Evolutionary conservation across 306 rosid species (phyloP), one percentile per base, ranked within the genome.

Genomic region (Vachellia collinsii): DNA sequence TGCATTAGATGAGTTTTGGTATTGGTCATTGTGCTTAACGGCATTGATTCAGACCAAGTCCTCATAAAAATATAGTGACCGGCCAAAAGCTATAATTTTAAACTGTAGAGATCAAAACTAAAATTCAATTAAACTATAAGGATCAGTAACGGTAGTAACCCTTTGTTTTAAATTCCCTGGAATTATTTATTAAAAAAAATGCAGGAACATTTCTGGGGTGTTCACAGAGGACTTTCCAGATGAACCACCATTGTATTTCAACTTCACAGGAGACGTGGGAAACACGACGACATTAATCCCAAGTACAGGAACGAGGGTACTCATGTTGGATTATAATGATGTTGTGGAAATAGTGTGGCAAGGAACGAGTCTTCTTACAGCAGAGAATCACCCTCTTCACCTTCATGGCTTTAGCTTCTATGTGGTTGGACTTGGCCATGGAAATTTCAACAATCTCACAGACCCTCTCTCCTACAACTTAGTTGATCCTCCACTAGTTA

Each of bases 361-460:
- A 68, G 92, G 88, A 29, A 89, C 90, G 0, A 77, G 78, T 51
- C 1, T 87, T 38, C 3, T 54, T 11, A 64, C 51, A 11, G 75
- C 89, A 6, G 87, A 84, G 87, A 87, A 85, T 77, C 92, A 89
- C 51, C 89, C 90, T 0, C 62, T 86, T 68, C 92, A 89, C 75
- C 80, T 87, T 25, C 92, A 89, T 68, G 92, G 92, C 8, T 87
- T 16, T 43, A 87, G 78, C 17, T 86, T 86, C 73, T 86, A 79
- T 65, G 73, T 86, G 46, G 79, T 82, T 1, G 88, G 88, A 47
- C 0, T 77, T 3, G 88, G 87, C 29, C 38, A 77, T 0, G 87
- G 87, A 4, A 83, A 87, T 74, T 83, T 66, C 41, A 44, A 83
- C 67, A 83, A 83, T 19, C 39, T 1, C 14, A 67, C 79, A 3